Evolutionary conservation across 2,329 filamentous ascomycete species (phyloP).

Genomic region (Gliomastix tumulicola): DNA sequence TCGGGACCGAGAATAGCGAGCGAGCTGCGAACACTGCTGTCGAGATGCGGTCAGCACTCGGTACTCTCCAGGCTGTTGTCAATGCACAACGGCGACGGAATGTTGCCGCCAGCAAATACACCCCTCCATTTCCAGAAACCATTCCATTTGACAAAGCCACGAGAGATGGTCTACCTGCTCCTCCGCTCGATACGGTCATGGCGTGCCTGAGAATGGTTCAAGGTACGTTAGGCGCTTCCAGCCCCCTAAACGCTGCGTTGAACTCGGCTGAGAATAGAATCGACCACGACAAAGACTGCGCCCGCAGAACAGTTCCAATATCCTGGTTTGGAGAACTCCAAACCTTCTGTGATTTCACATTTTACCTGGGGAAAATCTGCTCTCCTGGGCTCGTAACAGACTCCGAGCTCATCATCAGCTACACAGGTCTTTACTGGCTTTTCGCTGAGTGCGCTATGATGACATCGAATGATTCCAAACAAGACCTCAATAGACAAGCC

Average conservation of each 20-base stretch:
- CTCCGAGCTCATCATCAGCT: constrained; percentile 10
- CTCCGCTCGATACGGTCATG: background rate
- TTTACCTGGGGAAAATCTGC: constrained; percentile 4
- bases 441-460: constrained; percentile 9
- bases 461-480: constrained; percentile 2
- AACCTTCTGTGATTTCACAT: background rate
- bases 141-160: background rate
- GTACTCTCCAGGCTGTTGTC: background rate
- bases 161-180: background rate
- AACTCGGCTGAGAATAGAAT: background rate
- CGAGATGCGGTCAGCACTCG: background rate
- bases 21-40: background rate
- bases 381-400: constrained; percentile 8
- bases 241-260: background rate
- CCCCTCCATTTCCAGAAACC: background rate
- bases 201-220: background rate
- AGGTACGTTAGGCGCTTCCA: background rate
- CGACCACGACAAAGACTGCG: constrained; percentile 10
- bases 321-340: background rate
- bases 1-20: background rate
- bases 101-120: background rate
- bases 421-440: constrained; percentile 10
- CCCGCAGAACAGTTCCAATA: too few relatives aligned
- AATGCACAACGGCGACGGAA: background rate
- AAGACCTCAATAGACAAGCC: constrained; percentile 6